These are phyloP conservation scores for Pseudocercospora cruenta DNA, from an alignment of 2,329 filamentous ascomycete species.

Conservation along the genomic window DNA sequence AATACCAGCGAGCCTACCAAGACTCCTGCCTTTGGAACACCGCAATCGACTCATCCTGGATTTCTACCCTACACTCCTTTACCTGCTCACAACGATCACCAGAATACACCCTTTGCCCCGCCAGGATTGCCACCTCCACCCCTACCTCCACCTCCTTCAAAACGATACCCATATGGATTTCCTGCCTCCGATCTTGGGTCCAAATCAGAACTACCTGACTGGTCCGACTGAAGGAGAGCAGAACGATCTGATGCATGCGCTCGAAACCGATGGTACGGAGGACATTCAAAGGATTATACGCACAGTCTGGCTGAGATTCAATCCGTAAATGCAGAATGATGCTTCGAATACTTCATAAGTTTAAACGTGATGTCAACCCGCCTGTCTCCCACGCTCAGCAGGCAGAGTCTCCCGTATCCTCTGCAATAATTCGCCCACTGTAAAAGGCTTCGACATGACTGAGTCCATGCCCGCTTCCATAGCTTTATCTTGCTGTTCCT, in stretches of 20 bases:
- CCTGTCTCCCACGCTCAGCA: not conserved
- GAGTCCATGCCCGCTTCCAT: conserved; percentile 1
- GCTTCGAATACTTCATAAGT: too few relatives aligned
- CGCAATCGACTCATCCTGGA: conserved; percentile 11
- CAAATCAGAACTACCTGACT: too few relatives aligned
- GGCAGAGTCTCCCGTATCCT: not conserved
- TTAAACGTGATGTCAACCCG: too few relatives aligned
- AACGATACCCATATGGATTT: too few relatives aligned
- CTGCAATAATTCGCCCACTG: conserved; percentile 1
- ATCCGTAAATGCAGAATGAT: too few relatives aligned
- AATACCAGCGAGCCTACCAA: conserved; percentile 17
- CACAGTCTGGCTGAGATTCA: too few relatives aligned
- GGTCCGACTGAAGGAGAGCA: too few relatives aligned
- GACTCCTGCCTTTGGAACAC: conserved; percentile 15
- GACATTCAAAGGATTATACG: too few relatives aligned
- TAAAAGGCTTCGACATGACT: conserved; percentile 8
- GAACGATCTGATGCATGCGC: too few relatives aligned
- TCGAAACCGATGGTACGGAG: too few relatives aligned
- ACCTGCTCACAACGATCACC: conserved; percentile 18
- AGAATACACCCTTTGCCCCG: conserved; percentile 12
- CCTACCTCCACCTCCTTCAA: too few relatives aligned
- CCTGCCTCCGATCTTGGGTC: too few relatives aligned
- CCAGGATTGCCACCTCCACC: conserved; percentile 15
- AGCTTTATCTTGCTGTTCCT: not conserved
- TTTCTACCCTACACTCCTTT: conserved; percentile 16